phyloP scores from a whole-genome alignment of 495 filamentous ascomycete species.

The Aspergillus egyptiacus region DNA sequence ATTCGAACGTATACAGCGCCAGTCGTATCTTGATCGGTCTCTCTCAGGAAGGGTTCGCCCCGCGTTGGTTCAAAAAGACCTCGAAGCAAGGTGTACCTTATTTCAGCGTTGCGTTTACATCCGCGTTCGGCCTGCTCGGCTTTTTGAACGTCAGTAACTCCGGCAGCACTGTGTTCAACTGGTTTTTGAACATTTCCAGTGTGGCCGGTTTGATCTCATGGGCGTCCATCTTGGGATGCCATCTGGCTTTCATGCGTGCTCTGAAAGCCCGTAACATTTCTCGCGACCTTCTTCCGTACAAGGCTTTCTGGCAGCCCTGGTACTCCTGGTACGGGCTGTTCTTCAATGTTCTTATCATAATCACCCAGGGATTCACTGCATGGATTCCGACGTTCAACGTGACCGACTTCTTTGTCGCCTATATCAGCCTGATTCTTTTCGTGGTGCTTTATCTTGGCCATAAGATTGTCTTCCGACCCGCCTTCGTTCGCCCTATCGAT shows the following conservation, averaged over 20 bases:
- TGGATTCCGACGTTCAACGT: conserved; percentile 57
- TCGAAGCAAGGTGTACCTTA: conserved; percentile 49
- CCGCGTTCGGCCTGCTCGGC: conserved; percentile 45
- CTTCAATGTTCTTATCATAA: conserved; percentile 57
- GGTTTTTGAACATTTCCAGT: conserved; percentile 55
- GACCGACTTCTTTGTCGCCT: conserved; percentile 54
- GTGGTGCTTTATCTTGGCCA: conserved; percentile 52
- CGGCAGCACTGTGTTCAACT: conserved; percentile 51
- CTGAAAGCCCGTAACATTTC: conserved; percentile 52
- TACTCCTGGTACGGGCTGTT: conserved; percentile 55
- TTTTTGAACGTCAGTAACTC: conserved; percentile 46
- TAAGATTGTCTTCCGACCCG: conserved; percentile 44
- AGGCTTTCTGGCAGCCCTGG: conserved; percentile 53
- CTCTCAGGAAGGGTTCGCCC: conserved; percentile 56
- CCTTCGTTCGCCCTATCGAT: conserved; percentile 38
- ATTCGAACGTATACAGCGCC: conserved; percentile 76
- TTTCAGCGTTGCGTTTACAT: conserved; percentile 45
- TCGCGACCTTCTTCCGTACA: conserved; percentile 53
- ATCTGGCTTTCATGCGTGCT: conserved; percentile 56
- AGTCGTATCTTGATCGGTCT: conserved; percentile 60
- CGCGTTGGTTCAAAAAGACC: conserved; percentile 47
- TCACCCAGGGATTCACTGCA: conserved; percentile 65
- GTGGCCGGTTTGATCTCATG: conserved; percentile 66
- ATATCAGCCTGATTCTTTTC: conserved; percentile 58
- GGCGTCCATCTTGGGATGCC: conserved; percentile 53